Evolutionary conservation across 129 eudicot species (phyloP), one percentile per base, ranked within the genome.

Genomic region (Artemisia argyi): DNA sequence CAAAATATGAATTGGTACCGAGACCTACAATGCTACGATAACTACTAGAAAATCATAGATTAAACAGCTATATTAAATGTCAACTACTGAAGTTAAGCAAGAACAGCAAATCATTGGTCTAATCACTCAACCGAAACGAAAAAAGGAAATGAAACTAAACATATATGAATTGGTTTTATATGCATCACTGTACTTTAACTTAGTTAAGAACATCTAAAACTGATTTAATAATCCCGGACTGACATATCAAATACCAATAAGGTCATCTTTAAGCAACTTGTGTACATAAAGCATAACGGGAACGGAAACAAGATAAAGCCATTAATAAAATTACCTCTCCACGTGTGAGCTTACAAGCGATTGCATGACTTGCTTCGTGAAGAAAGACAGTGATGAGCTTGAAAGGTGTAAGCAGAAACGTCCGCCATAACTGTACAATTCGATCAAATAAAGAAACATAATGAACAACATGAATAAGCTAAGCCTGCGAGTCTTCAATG

Each of bases 361-460:
- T 86, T 60, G 99, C 99, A 85, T 95, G 99, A 70, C 99, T 95
- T 75, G 93, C 97, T 85, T 95, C 99, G 66, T 95, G 99, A 83
- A 95, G 97, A 83, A 90, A 95, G 24, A 95, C 99, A 14, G 99
- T 95, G 65, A 95, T 91, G 78, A 95, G 95, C 91, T 95, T 95
- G 61, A 95, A 95, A 15, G 99, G 97, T 44, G 99, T 95, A 54
- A 95, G 87, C 64, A 95, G 64, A 76, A 89, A 89, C 57, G 98
- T 92, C 81, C 98, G 83, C 98, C 98, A 92, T 73, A 89, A 68
- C 98, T 88, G 96, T 79, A 46, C 16, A 42, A 44, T 75, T 46
- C 57, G 15, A 15, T 52, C 2, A 52, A 13, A 52, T 15, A 39
- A 6, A 30, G 35, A 30, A 30, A 30, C 35, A 30, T 30, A 30